Evolutionary conservation across 2,329 filamentous ascomycete species (phyloP), one percentile per base, ranked within the genome.

Genomic region (Lachnellula suecica): DNA sequence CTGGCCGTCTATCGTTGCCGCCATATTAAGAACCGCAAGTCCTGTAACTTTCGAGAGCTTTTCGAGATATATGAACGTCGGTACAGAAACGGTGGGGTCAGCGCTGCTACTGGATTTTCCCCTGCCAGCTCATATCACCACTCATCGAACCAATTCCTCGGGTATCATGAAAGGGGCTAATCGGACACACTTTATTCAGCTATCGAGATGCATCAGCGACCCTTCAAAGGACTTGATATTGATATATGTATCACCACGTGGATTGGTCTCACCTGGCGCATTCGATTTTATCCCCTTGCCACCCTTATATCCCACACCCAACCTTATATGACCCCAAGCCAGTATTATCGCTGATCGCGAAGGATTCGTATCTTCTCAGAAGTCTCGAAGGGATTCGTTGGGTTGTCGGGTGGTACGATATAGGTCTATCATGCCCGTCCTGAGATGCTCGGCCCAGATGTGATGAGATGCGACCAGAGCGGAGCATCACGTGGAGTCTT

Each of bases 1-100:
- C 59, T 67, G 67, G 58, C 59, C 55, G 48, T 67, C 68, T 60
- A 68, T 66, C 54, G 61, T 62, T 41, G 62, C 54, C 61, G 66
- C 63, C 69, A 72, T 71, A 41, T 63, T 59, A 56, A 55, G 49
- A 52, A 49, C 60, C 70, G 44, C 63, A 64, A 58, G 65, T 69
- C 52, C 66, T 71, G 54, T 67, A 66, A 57, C 61, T 66, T 58
- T 62, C 54, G 57, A 66, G 59, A 67, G 64, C 61, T 43, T 46
- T 57, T 64, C 53, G 59, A 66, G 55, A 67, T 67, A 67, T 63
- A 59, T 61, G 52, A 49, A 56, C 45, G 54, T 60, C 56, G 57
- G 50, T 51, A 56, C 22, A 29, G 50, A 17, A 35, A 35, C 43
- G 56, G 57, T 46, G 54, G 56, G 57, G 60, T 62, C 56, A 62